Conservation (phyloP, 1,284 basidiomycete genomes). For the Ceratobasidium sp. region DNA sequence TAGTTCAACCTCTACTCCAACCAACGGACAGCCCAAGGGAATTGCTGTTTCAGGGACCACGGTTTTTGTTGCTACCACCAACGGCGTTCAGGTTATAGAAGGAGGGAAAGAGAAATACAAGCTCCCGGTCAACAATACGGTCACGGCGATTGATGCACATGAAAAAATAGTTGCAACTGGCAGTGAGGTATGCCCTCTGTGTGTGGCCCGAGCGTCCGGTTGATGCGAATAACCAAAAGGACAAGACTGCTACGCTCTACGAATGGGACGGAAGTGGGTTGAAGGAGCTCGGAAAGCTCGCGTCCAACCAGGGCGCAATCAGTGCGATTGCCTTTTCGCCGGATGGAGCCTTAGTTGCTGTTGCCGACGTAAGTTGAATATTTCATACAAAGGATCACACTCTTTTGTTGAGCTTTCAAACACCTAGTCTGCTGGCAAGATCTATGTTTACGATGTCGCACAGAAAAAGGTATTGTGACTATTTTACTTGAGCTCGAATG, state of each 20-base stretch:
- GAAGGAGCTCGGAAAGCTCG: slow-evolving; percentile 64
- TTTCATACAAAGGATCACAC: background rate
- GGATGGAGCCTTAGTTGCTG: slow-evolving; percentile 75
- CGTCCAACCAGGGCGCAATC: slow-evolving; percentile 74
- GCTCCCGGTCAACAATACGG: slow-evolving; percentile 59
- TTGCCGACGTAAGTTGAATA: slow-evolving; percentile 71
- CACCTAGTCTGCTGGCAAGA: slow-evolving; percentile 73
- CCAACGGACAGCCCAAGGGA: slow-evolving; percentile 73
- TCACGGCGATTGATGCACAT: slow-evolving; percentile 63
- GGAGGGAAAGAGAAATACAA: slow-evolving; percentile 70
- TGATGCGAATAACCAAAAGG: slow-evolving; percentile 52
- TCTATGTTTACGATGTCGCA: slow-evolving; percentile 76
- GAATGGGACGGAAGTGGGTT: slow-evolving; percentile 69
- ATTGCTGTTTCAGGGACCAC: slow-evolving; percentile 69
- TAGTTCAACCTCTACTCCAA: slow-evolving; percentile 49
- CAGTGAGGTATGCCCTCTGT: slow-evolving; percentile 62
- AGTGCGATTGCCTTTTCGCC: slow-evolving; percentile 83
- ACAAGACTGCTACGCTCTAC: slow-evolving; percentile 76
- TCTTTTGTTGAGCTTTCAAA: background rate
- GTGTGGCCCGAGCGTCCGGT: background rate
- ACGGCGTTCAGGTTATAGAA: slow-evolving; percentile 69
- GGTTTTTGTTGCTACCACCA: slow-evolving; percentile 73
- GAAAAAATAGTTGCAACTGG: slow-evolving; percentile 70
- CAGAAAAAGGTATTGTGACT: slow-evolving; percentile 61
- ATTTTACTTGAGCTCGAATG: background rate